phyloP scores from a whole-genome alignment of 257 asterid species.

The Petunia axillaris region DNA sequence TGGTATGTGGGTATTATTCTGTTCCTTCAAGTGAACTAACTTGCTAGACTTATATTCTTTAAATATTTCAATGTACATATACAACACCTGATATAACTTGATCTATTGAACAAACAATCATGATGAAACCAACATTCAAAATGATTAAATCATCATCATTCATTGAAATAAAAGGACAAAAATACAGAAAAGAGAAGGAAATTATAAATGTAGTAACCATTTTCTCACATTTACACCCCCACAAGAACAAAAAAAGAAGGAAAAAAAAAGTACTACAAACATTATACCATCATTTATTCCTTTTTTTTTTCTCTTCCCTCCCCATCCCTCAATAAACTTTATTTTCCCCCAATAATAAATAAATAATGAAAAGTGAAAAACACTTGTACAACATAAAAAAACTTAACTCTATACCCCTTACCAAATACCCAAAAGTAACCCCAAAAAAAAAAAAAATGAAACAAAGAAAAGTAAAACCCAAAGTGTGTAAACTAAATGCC shows the following conservation, averaged over 20 bases:
- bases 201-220: neutral
- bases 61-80: neutral
- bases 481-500: conserved; percentile 6
- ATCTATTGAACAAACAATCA: neutral
- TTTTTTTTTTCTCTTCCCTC: conserved; percentile 10
- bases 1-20: neutral
- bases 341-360: conserved; percentile 24
- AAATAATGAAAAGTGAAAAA: conserved; percentile 24
- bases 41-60: neutral
- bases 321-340: conserved; percentile 1
- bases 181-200: neutral
- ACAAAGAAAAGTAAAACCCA: neutral
- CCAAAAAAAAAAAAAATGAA: neutral
- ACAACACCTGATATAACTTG: neutral
- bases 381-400: neutral
- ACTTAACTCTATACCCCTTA: neutral
- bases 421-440: neutral
- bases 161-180: neutral
- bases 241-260: conserved; percentile 28
- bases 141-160: neutral
- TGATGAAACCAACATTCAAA: neutral
- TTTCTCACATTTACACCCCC: conserved; percentile 63
- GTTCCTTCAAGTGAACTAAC: neutral
- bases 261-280: conserved; percentile 8
- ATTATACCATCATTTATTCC: conserved; percentile 27